Percentiles rank a stretch among this genome's conserved stretches.
These are phyloP conservation scores for Podospora pseudocomata DNA, from an alignment of 495 filamentous ascomycete genomes.

Conservation along the genomic window DNA sequence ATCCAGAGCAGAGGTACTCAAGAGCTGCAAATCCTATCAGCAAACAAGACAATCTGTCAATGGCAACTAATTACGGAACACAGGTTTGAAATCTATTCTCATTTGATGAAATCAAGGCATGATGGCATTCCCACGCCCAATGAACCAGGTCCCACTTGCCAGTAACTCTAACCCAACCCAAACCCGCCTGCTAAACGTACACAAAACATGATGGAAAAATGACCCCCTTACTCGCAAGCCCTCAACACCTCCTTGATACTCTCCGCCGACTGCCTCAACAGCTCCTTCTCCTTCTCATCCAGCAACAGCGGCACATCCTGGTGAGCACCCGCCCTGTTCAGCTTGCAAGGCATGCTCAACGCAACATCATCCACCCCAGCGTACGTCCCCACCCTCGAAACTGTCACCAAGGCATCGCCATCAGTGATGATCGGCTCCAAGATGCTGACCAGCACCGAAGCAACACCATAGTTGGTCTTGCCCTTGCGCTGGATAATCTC, in stretches of 20 bases:
- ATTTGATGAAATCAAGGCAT: not conserved
- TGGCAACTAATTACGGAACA: not conserved
- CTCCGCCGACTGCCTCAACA: slow-evolving; percentile 38
- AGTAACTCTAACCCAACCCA: not conserved
- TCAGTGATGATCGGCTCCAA: slow-evolving; percentile 31
- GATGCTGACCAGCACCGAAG: slow-evolving; percentile 37
- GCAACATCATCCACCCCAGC: slow-evolving; percentile 30
- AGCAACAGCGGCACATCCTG: slow-evolving; percentile 30
- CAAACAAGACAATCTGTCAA: too few species aligned
- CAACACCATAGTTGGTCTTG: slow-evolving; percentile 60
- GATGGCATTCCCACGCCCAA: not conserved
- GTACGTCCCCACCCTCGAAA: slow-evolving; percentile 30
- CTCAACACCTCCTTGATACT: slow-evolving; percentile 26
- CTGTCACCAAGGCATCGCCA: slow-evolving; percentile 30
- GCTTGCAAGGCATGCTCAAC: slow-evolving; percentile 34
- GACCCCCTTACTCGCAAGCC: not conserved
- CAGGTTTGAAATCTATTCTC: not conserved
- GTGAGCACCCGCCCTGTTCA: slow-evolving; percentile 29
- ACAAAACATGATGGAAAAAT: not conserved
- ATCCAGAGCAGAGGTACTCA: not conserved
- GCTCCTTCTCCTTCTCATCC: slow-evolving; percentile 22
- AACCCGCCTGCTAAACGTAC: not conserved
- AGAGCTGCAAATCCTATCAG: too few species aligned
- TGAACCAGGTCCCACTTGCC: not conserved
- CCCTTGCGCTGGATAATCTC: slow-evolving; percentile 56